Percentiles rank a stretch among this genome's conserved stretches.
Evolutionary conservation across 768 basidiomycete species (phyloP).

Genomic region (Suillus bovinus): DNA sequence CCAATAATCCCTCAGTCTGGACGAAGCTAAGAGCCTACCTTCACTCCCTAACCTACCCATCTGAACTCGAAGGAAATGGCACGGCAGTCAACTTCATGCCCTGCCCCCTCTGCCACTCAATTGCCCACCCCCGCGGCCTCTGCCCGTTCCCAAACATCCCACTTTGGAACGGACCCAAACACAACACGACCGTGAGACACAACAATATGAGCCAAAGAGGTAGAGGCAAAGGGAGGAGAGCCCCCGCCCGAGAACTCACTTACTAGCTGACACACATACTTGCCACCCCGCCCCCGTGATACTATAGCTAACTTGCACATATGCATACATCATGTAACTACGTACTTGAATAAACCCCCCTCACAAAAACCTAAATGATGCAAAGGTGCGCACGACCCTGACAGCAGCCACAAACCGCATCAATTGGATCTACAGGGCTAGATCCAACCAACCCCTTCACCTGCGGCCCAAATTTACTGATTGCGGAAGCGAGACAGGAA

Average conservation of each 20-base stretch:
- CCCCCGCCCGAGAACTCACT: no score
- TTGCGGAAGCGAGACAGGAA: background rate
- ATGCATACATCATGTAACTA: background rate
- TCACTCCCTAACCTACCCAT: background rate
- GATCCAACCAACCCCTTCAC: no score
- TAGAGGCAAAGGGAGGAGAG: background rate
- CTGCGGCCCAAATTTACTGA: background rate
- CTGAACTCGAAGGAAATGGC: background rate
- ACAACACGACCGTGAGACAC: fast-evolving
- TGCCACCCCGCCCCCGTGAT: no score
- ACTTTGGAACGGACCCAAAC: background rate
- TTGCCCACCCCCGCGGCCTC: background rate
- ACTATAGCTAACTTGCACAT: no score
- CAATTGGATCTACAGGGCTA: no score
- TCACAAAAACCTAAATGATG: no score
- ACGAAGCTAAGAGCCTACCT: background rate
- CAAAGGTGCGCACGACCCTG: no score
- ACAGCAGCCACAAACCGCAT: no score
- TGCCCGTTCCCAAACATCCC: background rate
- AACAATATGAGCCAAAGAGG: background rate
- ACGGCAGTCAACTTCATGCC: background rate
- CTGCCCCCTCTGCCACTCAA: background rate
- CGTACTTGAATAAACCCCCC: background rate
- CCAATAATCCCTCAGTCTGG: background rate
- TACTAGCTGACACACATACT: no score